Evolutionary conservation across 2,329 filamentous ascomycete genomes (phyloP).

Genomic region (Celoporthe dispersa): DNA sequence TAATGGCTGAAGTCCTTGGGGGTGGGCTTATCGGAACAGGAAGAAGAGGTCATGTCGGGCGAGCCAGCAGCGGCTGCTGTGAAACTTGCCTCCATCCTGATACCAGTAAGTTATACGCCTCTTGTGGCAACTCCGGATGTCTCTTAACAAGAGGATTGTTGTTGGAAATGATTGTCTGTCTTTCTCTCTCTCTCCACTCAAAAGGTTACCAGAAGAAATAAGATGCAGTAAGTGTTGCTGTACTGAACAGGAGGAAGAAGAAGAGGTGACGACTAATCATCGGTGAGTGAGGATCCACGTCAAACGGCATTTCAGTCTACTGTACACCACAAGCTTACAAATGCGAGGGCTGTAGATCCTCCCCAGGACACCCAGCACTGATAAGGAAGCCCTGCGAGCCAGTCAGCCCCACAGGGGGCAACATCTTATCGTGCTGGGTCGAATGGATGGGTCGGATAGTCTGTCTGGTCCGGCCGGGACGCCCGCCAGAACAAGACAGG

Average conservation of each 20-base stretch:
- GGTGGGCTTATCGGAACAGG: conserved; percentile 38
- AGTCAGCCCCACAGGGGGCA: conserved; percentile 1
- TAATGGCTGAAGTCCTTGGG: conserved; percentile 82
- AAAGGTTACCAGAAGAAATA: neutral
- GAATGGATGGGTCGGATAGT: neutral
- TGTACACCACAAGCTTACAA: neutral
- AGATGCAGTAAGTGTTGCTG: neutral
- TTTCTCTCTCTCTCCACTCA: neutral
- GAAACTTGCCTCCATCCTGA: conserved; percentile 25
- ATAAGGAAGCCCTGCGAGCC: conserved; percentile 24
- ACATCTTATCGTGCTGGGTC: neutral
- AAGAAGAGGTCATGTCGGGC: conserved; percentile 29
- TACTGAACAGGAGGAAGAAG: neutral
- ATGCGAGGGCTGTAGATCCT: neutral
- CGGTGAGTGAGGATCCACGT: neutral
- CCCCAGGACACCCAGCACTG: conserved; percentile 10
- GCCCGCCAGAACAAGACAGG: neutral
- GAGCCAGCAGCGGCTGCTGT: conserved; percentile 22
- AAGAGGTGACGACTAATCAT: neutral
- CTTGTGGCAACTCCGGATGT: neutral
- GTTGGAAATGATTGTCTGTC: neutral
- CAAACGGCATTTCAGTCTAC: neutral
- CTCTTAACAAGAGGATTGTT: neutral
- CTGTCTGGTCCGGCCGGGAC: neutral
- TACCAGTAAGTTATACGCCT: neutral